Base-by-base conservation (phyloP, 208 protist genomes). In the Crithidia bombi region DNA sequence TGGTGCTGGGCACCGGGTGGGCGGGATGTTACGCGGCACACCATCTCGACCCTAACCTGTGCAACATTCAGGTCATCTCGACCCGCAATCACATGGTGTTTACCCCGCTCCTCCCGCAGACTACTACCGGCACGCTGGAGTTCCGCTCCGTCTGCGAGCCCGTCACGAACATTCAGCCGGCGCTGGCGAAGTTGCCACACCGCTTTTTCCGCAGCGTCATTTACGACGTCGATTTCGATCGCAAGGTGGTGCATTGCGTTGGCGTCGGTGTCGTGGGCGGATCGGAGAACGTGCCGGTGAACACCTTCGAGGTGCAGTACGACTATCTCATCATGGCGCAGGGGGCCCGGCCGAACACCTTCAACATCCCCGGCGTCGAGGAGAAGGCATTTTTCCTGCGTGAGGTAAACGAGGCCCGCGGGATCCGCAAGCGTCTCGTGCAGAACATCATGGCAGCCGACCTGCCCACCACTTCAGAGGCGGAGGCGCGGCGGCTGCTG, bases 21-120 rank as follows among this genome's bases (percentile, higher is more conserved):
- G 92, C 82, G 3, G 92, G 92, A 57, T 89, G 81, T 57, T 93
- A 93, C 75, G 77, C 93, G 33, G 69, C 89, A 25, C 84, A 86
- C 65, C 70, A 84, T 36, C 54, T 97, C 23, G 79, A 98, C 65
- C 76, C 87, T 4, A 82, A 78, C 5, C 54, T 83, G 59, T 97
- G 86, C 81, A 90, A 97, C 70, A 88, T 98, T 33, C 67, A 91
- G 28, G 82, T 97, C 49, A 70, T 97, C 57, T 96, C 91, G 5
- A 85, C 86, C 11, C 81, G 92, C 39, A 98, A 98, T 65, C 94
- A 98, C 80, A 95, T 97, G 73, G 83, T 98, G n/a, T 97, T 98
- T 70, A 98, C 96, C n/a, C 96, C 96, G 26, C 87, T 98, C n/a
- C 83, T 98, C 5, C 88, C 96, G 5, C 83, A 94, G 56, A 93